Percentiles rank a stretch among this genome's conserved stretches.
These are phyloP conservation scores for Curvularia hawaiiensis DNA, from an alignment of 2,329 filamentous ascomycete species.

Conservation along the genomic window DNA sequence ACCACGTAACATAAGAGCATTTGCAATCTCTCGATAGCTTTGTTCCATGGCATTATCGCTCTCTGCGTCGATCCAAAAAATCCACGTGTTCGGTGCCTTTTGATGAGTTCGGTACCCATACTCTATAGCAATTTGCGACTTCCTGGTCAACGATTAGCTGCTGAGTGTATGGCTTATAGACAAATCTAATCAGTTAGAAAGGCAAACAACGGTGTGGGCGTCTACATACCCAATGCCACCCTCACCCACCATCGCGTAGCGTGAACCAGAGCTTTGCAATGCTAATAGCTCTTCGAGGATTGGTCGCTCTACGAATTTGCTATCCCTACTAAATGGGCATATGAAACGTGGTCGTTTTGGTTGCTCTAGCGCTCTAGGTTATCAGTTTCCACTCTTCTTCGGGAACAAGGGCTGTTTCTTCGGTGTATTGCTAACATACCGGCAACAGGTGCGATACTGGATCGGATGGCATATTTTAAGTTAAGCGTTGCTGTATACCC, in stretches of 20 bases:
- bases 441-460: not conserved
- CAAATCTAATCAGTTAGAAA: not conserved
- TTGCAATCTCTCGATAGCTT: not conserved
- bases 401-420: not conserved
- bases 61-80: not conserved
- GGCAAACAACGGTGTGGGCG: not conserved
- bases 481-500: not conserved
- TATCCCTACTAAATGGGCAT: not conserved
- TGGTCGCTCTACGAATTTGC: not conserved
- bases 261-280: not conserved
- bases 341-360: not conserved
- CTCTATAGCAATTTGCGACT: not conserved
- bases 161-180: not conserved
- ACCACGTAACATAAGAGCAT: not conserved
- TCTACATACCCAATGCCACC: not conserved
- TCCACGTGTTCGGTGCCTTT: not conserved
- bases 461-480: not conserved
- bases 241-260: not conserved
- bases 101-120: not conserved
- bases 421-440: not conserved
- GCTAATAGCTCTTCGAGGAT: not conserved
- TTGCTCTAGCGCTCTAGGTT: not conserved
- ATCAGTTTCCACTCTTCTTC: not conserved
- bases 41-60: not conserved
- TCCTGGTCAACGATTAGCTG: not conserved